phyloP scores from a whole-genome alignment of 371 early-diverging fungal species.

The Ordospora pajunii region DNA sequence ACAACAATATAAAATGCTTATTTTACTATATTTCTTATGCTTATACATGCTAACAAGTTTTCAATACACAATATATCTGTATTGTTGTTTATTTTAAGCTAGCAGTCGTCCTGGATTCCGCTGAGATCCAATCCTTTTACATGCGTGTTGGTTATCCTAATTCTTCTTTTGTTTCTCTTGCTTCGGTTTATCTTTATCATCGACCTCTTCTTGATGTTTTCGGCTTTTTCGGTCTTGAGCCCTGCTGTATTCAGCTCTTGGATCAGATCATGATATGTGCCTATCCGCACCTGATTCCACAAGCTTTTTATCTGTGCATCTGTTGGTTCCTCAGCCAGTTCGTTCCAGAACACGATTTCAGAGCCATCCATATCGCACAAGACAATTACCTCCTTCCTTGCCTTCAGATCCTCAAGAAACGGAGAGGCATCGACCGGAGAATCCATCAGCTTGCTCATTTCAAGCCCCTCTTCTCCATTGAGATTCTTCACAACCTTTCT shows the following conservation, averaged over 20 bases:
- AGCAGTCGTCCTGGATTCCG: conserved; percentile 30
- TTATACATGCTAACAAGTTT: no score
- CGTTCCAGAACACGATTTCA: conserved; percentile 57
- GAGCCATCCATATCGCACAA: conserved; percentile 60
- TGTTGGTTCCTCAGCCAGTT: conserved; percentile 14
- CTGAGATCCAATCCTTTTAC: conserved; percentile 55
- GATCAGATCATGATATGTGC: conserved; percentile 55
- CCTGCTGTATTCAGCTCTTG: conserved; percentile 57
- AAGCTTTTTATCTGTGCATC: conserved; percentile 45
- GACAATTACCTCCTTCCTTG: conserved; percentile 50
- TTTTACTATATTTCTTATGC: no score
- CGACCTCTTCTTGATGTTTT: conserved; percentile 39
- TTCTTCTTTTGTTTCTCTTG: conserved; percentile 58
- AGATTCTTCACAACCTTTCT: conserved; percentile 42
- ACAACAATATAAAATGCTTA: conserved; percentile 1
- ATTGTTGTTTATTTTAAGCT: not conserved
- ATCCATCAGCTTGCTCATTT: conserved; percentile 52
- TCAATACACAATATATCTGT: no score
- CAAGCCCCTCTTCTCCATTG: conserved; percentile 54
- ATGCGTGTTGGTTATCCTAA: conserved; percentile 63
- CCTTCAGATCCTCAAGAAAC: conserved; percentile 46
- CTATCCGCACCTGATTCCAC: conserved; percentile 51
- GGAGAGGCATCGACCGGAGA: conserved; percentile 42
- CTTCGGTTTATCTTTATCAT: conserved; percentile 33
- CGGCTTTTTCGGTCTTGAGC: conserved; percentile 35